Evolutionary conservation across 2,329 filamentous ascomycete genomes (phyloP).

Genomic region (Periglandula ipomoeae): DNA sequence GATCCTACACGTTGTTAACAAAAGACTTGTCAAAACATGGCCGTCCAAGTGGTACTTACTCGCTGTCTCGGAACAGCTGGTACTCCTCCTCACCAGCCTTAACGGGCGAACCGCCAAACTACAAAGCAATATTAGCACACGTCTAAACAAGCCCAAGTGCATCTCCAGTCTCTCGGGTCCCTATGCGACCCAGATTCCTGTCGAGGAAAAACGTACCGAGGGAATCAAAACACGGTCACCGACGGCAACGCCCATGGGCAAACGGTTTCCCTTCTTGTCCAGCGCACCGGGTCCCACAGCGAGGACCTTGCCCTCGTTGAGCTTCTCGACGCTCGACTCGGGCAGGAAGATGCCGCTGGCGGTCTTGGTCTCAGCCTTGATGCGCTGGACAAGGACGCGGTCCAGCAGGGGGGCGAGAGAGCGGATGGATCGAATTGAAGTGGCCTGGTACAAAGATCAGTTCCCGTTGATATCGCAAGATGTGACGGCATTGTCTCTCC

Average conservation of each 20-base stretch:
- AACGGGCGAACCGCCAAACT: slow-evolving; percentile 90
- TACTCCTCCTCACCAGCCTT: slow-evolving; percentile 98
- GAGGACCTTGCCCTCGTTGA: slow-evolving; percentile 94
- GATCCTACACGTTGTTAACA: slow-evolving; percentile 64
- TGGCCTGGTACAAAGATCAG: slow-evolving; percentile 35
- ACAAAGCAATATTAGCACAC: not conserved
- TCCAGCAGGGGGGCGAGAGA: slow-evolving; percentile 91
- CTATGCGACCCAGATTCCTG: too few relatives aligned
- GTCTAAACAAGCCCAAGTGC: too few relatives aligned
- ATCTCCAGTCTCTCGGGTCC: too few relatives aligned
- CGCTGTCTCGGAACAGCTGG: slow-evolving; percentile 91
- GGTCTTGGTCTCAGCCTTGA: slow-evolving; percentile 96
- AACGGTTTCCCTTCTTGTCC: slow-evolving; percentile 81
- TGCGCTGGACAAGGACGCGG: slow-evolving; percentile 93
- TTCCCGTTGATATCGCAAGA: too few relatives aligned
- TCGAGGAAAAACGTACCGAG: slow-evolving; percentile 51
- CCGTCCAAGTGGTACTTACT: too few relatives aligned
- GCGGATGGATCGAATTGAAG: slow-evolving; percentile 88
- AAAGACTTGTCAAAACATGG: too few relatives aligned
- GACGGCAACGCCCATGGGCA: slow-evolving; percentile 70
- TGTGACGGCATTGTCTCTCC: too few relatives aligned
- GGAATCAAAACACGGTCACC: slow-evolving; percentile 96
- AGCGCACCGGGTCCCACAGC: slow-evolving; percentile 85
- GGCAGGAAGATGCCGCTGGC: slow-evolving; percentile 96
- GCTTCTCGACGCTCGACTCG: slow-evolving; percentile 92